Evolutionary conservation across 1,139 yeast species (phyloP).

Genomic region (Yamadazyma songkhlaensis): DNA sequence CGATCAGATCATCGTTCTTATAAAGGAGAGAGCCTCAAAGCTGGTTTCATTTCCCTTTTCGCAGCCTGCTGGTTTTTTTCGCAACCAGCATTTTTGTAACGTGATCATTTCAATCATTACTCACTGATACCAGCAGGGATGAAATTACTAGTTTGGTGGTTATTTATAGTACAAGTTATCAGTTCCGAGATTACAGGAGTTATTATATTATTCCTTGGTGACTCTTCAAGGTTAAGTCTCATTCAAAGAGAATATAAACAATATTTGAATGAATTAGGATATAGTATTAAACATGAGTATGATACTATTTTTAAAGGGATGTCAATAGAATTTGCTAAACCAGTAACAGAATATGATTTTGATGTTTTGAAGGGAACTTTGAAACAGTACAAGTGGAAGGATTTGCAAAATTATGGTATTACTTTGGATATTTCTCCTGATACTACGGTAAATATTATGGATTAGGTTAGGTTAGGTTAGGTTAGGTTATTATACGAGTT

Average conservation of each 20-base stretch:
- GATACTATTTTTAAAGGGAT: constrained; percentile 2
- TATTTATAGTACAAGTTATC: no score
- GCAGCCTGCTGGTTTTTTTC: constrained; percentile 5
- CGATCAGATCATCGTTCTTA: not conserved
- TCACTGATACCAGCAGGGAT: no score
- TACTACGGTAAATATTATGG: not conserved
- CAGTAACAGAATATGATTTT: constrained; percentile 3
- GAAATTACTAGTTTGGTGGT: no score
- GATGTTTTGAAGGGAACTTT: constrained; percentile 9
- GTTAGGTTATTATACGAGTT: no score
- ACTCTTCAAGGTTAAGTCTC: not conserved
- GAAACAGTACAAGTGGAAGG: constrained; percentile 6
- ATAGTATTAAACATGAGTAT: constrained; percentile 2
- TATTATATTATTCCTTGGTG: not conserved
- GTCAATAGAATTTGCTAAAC: constrained; percentile 1
- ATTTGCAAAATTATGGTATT: constrained; percentile 9
- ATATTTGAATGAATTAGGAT: not conserved
- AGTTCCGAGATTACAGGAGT: not conserved
- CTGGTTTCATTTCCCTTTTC: constrained; percentile 3
- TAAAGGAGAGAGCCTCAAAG: not conserved
- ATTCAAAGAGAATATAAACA: not conserved
- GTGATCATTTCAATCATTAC: not conserved
- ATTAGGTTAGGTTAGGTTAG: no score
- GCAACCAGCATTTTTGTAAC: constrained; percentile 4
- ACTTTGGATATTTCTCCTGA: constrained; percentile 13